Conservation (phyloP, 1,284 basidiomycete genomes). For the Cronartium quercuum region DNA sequence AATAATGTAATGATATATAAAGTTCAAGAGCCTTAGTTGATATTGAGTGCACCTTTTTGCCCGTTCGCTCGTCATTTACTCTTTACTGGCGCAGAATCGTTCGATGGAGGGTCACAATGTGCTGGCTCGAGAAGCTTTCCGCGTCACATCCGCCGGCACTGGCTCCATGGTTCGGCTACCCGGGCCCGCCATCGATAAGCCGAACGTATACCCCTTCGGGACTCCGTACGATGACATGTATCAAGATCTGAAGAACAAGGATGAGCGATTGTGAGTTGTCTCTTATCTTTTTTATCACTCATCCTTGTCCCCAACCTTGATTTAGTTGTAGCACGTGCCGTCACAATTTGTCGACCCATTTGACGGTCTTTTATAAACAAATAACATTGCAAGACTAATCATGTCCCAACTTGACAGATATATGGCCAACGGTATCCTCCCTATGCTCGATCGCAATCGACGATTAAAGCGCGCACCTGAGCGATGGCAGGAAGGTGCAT, state of each 20-base stretch:
- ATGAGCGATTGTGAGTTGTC: conserved; percentile 66
- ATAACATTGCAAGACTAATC: neutral
- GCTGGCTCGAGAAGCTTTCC: conserved; percentile 79
- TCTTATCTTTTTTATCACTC: conserved; percentile 7
- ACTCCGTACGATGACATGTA: conserved; percentile 98
- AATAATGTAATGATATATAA: conserved; percentile 39
- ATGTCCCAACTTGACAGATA: conserved; percentile 58
- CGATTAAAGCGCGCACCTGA: conserved; percentile 88
- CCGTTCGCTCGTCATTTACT: conserved; percentile 23
- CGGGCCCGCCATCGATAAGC: conserved; percentile 91
- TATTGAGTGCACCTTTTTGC: neutral
- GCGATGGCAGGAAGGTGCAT: conserved; percentile 84
- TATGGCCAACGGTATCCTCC: conserved; percentile 88
- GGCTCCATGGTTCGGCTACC: conserved; percentile 94
- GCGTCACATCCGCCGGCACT: conserved; percentile 89
- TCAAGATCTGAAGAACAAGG: conserved; percentile 81
- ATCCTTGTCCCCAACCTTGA: neutral
- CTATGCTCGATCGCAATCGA: conserved; percentile 95
- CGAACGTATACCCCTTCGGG: conserved; percentile 94
- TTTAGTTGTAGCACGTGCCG: neutral
- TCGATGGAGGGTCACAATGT: conserved; percentile 98
- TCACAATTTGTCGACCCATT: no score
- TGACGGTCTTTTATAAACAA: neutral
- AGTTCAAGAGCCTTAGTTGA: no score
- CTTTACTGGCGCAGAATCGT: conserved; percentile 65